Conservation (phyloP, 805 yeast genomes). For the Hanseniaspora vineae region DNA sequence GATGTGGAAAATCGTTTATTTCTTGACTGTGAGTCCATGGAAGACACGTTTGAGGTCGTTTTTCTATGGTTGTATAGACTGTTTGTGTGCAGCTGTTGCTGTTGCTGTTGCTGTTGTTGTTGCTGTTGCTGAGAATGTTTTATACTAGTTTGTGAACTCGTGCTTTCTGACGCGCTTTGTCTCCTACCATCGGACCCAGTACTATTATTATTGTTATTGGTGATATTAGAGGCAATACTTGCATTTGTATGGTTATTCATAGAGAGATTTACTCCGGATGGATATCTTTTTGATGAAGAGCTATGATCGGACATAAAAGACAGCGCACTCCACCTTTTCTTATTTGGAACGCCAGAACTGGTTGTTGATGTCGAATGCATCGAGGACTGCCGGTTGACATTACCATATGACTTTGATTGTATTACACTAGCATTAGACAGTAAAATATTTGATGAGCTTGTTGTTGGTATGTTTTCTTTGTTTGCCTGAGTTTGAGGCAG, state of each 20-base stretch:
- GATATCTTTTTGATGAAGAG: not conserved
- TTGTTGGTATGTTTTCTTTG: not conserved
- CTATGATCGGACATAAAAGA: conserved; percentile 9
- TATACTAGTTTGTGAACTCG: no score
- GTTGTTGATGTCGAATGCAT: not conserved
- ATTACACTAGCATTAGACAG: not conserved
- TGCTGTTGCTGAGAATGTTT: not conserved
- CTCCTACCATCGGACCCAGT: no score
- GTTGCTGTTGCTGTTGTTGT: not conserved
- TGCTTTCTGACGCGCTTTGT: no score
- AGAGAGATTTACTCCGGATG: not conserved
- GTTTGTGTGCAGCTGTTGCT: not conserved
- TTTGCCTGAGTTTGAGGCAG: not conserved
- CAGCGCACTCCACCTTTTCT: conserved; percentile 21
- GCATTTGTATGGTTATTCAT: not conserved
- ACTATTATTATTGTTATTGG: not conserved
- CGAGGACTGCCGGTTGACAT: not conserved
- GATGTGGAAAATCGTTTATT: conserved; percentile 3
- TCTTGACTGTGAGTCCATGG: not conserved
- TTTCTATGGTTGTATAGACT: not conserved
- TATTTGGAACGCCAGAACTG: conserved; percentile 4
- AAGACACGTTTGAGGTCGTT: not conserved
- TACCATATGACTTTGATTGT: not conserved
- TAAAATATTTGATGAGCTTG: not conserved
- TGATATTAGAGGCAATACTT: not conserved